Evolutionary conservation across 192 early-diverging fungal species (phyloP).

Genomic region (Coemansia sp.): DNA sequence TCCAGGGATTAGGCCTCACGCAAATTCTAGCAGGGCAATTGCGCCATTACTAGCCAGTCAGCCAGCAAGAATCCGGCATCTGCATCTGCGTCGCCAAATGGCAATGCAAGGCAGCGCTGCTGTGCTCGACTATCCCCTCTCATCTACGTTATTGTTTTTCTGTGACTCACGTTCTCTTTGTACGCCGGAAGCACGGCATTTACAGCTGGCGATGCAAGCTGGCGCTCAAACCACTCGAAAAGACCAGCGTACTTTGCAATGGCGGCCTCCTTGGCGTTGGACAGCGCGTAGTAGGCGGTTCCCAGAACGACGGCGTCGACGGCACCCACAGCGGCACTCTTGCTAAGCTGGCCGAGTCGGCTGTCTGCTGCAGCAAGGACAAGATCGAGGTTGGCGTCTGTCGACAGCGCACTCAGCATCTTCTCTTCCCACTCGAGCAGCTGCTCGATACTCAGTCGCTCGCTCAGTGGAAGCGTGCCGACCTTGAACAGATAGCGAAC

Average conservation of each 20-base stretch:
- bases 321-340: conserved; percentile 16
- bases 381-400: conserved; percentile 24
- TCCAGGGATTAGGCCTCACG: not conserved
- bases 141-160: not conserved
- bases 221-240: conserved; percentile 32
- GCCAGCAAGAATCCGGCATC: too few species aligned
- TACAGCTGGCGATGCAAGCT: conserved; percentile 15
- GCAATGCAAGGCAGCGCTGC: too few species aligned
- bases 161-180: conserved; percentile 47
- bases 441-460: conserved; percentile 37
- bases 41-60: conserved; percentile 10
- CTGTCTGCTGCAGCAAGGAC: conserved; percentile 22
- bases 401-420: conserved; percentile 22
- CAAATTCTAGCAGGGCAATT: conserved; percentile 1
- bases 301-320: conserved; percentile 40
- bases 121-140: too few species aligned
- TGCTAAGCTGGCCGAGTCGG: conserved; percentile 10
- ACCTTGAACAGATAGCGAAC: conserved; percentile 41
- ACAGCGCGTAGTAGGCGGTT: conserved; percentile 38
- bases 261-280: conserved; percentile 18
- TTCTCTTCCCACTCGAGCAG: conserved; percentile 53
- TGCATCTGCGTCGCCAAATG: conserved; percentile 3
- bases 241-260: conserved; percentile 22
- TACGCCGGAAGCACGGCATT: conserved; percentile 30
- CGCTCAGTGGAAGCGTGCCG: conserved; percentile 21